Percentiles rank a stretch among this genome's conserved stretches.
Conservation (phyloP, 345 rosid species). For the Microcos paniculata region DNA sequence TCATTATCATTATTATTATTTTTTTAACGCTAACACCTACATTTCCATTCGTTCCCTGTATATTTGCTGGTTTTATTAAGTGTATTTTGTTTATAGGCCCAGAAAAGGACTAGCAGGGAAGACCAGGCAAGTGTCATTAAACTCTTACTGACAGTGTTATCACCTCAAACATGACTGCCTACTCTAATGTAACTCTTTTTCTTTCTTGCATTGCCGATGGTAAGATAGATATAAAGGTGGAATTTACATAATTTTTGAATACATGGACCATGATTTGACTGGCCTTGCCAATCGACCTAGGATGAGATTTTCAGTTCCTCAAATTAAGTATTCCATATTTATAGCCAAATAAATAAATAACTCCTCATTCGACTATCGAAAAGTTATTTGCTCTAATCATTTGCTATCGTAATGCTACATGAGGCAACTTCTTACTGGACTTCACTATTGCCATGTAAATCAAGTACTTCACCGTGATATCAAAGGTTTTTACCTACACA, state of each 20-base stretch:
- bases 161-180: background rate
- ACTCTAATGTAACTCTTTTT: background rate
- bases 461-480: constrained; percentile 98
- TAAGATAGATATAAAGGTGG: constrained; percentile 93
- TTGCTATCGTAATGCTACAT: constrained; percentile 69
- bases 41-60: background rate
- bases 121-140: constrained; percentile 54
- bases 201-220: constrained; percentile 49
- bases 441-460: constrained; percentile 90
- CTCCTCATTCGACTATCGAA: background rate
- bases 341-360: background rate
- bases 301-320: constrained; percentile 86
- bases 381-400: background rate
- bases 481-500: constrained; percentile 52
- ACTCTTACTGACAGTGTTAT: background rate
- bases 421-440: constrained; percentile 96
- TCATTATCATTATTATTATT: background rate
- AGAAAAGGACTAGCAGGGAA: constrained; percentile 86
- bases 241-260: constrained; percentile 94
- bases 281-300: constrained; percentile 97
- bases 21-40: background rate
- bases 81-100: constrained; percentile 48
- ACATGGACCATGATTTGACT: constrained; percentile 97
- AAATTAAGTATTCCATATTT: constrained; percentile 61
- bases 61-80: background rate